Evolutionary conservation across 2,329 filamentous ascomycete species (phyloP).

Genomic region (Ascosphaera aggregata): DNA sequence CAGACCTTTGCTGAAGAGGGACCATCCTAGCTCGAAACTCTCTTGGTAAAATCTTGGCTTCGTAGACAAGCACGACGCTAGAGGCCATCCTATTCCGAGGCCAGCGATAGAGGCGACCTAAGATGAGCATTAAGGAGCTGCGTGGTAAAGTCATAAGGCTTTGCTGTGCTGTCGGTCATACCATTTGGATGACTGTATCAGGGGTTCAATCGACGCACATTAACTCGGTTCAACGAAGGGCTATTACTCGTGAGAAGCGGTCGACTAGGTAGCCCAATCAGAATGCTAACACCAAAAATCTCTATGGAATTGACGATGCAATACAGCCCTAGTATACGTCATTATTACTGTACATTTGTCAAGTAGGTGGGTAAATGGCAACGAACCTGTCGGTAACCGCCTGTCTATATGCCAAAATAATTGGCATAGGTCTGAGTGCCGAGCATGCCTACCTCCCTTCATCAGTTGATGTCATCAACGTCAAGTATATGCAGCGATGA

Average conservation of each 20-base stretch:
- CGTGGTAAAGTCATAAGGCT: slow-evolving; percentile 7
- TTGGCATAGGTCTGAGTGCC: neutral
- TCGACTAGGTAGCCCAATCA: neutral
- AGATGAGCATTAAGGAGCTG: slow-evolving; percentile 13
- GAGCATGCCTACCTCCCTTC: neutral
- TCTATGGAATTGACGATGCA: too few species aligned
- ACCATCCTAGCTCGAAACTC: slow-evolving; percentile 21
- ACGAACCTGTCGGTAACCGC: neutral
- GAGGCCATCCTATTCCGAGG: slow-evolving; percentile 19
- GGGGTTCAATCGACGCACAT: slow-evolving; percentile 13
- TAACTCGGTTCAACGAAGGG: slow-evolving; percentile 11
- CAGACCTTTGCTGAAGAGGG: slow-evolving; percentile 20
- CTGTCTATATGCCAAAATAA: neutral
- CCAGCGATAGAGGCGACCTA: slow-evolving; percentile 19
- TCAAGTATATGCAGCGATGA: too few species aligned
- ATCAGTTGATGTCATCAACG: too few species aligned
- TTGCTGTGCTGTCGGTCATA: too few species aligned
- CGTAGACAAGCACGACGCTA: slow-evolving; percentile 20
- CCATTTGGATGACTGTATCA: neutral
- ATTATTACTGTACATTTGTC: too few species aligned
- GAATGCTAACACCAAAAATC: neutral
- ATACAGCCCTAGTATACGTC: neutral
- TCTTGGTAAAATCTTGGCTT: slow-evolving; percentile 17
- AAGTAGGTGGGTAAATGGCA: too few species aligned
- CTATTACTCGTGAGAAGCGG: neutral